These are phyloP conservation scores for Acacia acuminata DNA, from an alignment of 306 rosid genomes.

Conservation along the genomic window DNA sequence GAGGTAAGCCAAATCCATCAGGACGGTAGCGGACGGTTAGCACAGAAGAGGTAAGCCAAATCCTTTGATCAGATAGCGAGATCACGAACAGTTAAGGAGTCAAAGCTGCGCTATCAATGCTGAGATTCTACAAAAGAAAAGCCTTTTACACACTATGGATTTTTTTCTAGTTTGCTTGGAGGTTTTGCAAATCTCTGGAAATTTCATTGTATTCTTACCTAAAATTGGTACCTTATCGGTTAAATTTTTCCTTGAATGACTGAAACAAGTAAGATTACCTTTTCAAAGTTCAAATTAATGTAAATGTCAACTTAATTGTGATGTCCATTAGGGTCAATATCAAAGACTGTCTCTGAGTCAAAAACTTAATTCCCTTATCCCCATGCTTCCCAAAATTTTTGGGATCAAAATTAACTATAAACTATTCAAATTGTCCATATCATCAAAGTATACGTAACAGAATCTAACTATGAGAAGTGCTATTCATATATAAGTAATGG, in stretches of 20 bases:
- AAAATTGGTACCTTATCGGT: not conserved
- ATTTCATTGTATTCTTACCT: not conserved
- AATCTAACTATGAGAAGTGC: not conserved
- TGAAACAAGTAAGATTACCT: not conserved
- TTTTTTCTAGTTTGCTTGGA: not conserved
- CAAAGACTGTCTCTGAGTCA: not conserved
- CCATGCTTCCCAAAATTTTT: not conserved
- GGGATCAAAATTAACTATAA: not conserved
- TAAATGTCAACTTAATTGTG: not conserved
- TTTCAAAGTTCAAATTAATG: not conserved
- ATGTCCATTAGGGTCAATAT: not conserved
- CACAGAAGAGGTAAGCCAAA: too few species aligned
- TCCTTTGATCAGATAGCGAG: conserved; percentile 46
- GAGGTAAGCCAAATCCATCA: too few species aligned
- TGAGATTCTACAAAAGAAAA: conserved; percentile 80
- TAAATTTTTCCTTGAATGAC: not conserved
- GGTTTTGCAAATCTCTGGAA: not conserved
- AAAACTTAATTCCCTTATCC: not conserved
- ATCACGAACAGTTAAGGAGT: conserved; percentile 64
- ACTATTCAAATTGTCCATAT: too few species aligned
- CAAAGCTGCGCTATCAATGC: conserved; percentile 58
- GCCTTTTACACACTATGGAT: not conserved
- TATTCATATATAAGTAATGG: too few species aligned
- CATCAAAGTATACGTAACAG: too few species aligned
- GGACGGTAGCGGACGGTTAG: too few species aligned